A percentile compares a stretch with the other conserved stretches of the same genome.
These are phyloP conservation scores for Saccharomycopsis fodiens DNA, from an alignment of 805 yeast species.

Conservation along the genomic window DNA sequence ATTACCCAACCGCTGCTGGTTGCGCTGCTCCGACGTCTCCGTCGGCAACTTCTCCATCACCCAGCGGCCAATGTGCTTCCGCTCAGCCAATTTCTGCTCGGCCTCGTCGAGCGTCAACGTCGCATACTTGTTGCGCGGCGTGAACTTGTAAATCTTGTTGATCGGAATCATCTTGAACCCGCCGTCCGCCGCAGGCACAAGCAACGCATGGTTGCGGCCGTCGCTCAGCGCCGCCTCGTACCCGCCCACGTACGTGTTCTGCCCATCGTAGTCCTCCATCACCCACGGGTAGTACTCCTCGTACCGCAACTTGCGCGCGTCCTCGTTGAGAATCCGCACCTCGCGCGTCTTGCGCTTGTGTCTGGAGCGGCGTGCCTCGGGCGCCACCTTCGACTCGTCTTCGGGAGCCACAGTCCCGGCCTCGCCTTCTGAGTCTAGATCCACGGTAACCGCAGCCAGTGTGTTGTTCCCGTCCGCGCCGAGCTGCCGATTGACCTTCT, in stretches of 20 bases:
- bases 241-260: conserved; percentile 90
- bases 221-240: conserved; percentile 75
- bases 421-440: not conserved
- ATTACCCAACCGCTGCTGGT: conserved; percentile 24
- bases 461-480: conserved; percentile 10
- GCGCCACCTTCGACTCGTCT: conserved; percentile 54
- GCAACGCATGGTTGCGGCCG: conserved; percentile 57
- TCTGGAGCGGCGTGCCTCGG: conserved; percentile 70
- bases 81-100: conserved; percentile 85
- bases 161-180: conserved; percentile 87
- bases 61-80: conserved; percentile 80
- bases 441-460: not conserved
- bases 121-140: conserved; percentile 88
- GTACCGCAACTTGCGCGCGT: conserved; percentile 75
- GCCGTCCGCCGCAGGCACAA: conserved; percentile 79
- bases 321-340: conserved; percentile 72
- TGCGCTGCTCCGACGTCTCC: conserved; percentile 46
- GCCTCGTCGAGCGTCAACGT: conserved; percentile 95
- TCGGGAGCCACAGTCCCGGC: conserved; percentile 25
- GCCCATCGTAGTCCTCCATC: conserved; percentile 91
- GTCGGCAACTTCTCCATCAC: conserved; percentile 79
- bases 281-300: conserved; percentile 99
- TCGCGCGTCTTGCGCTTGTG: conserved; percentile 81
- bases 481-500: conserved; percentile 33
- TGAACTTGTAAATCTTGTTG: conserved; percentile 87